Conservation (phyloP, 805 yeast species). For the Metschnikowia bowlesiae region DNA sequence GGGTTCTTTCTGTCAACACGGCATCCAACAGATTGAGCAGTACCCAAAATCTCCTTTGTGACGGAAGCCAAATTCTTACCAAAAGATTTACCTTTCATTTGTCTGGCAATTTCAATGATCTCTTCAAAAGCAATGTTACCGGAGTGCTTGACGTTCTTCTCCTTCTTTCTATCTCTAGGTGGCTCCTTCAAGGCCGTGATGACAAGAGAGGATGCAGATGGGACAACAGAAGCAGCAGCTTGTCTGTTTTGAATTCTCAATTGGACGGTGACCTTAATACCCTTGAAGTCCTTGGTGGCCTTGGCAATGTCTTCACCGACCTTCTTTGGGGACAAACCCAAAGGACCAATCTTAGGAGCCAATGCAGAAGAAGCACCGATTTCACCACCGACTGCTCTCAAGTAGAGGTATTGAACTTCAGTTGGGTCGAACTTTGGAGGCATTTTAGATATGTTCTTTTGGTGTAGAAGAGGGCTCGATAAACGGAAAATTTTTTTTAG, state of each 20-base stretch:
- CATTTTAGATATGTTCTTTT: conserved; percentile 43
- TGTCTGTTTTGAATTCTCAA: conserved; percentile 99
- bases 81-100: conserved; percentile 95
- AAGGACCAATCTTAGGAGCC: conserved; percentile 99
- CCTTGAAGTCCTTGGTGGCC: conserved; percentile 98
- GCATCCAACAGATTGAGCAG: conserved; percentile 99
- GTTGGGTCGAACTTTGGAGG: conserved; percentile 98
- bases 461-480: conserved; percentile 11
- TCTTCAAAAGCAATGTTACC: conserved; percentile 98
- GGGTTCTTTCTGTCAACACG: conserved; percentile 99
- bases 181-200: conserved; percentile 99
- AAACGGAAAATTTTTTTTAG: conserved; percentile 13
- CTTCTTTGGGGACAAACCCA: conserved; percentile 99
- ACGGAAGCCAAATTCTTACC: conserved; percentile 97
- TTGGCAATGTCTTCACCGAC: conserved; percentile 99
- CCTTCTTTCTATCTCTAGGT: conserved; percentile 99
- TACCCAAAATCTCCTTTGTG: conserved; percentile 97
- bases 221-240: conserved; percentile 97
- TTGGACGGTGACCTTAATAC: conserved; percentile 98
- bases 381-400: conserved; percentile 99
- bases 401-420: conserved; percentile 97
- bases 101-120: conserved; percentile 94
- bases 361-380: conserved; percentile 99
- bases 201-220: conserved; percentile 98
- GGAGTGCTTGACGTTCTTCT: conserved; percentile 98